These are phyloP conservation scores for Amylocystis lapponica DNA, from an alignment of 768 basidiomycete genomes.

Conservation along the genomic window DNA sequence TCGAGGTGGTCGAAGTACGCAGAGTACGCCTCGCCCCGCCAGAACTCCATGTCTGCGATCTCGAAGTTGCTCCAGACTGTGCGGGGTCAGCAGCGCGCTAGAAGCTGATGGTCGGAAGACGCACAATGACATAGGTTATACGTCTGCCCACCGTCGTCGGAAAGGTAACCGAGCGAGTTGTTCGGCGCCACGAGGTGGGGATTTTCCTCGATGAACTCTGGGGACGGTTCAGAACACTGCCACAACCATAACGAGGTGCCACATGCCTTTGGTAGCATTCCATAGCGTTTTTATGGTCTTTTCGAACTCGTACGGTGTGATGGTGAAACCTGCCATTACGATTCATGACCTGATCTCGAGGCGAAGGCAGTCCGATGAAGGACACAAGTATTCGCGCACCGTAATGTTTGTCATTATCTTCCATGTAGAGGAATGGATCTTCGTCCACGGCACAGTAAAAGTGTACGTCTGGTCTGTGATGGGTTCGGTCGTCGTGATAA, in stretches of 20 bases:
- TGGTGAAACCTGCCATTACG: conserved; percentile 44
- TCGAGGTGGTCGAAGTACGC: conserved; percentile 83
- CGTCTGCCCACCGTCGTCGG: conserved; percentile 56
- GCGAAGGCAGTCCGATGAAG: too few relatives aligned
- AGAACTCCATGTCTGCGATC: conserved; percentile 86
- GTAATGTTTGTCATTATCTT: conserved; percentile 63
- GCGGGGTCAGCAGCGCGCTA: too few relatives aligned
- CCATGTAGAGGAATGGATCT: conserved; percentile 70
- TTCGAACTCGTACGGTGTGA: conserved; percentile 58
- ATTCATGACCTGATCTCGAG: background rate
- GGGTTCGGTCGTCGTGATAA: too few relatives aligned
- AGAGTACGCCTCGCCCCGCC: conserved; percentile 78
- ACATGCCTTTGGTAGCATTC: conserved; percentile 49
- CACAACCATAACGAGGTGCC: background rate
- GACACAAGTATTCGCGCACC: conserved; percentile 52
- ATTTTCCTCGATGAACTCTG: conserved; percentile 50
- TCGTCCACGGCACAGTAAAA: conserved; percentile 65
- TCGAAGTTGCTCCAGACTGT: conserved; percentile 71
- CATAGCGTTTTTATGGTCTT: conserved; percentile 62
- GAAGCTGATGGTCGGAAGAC: too few relatives aligned
- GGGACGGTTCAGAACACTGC: too few relatives aligned
- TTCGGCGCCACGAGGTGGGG: conserved; percentile 50
- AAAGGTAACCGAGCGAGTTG: conserved; percentile 61
- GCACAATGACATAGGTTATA: conserved; percentile 65
- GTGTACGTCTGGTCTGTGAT: conserved; percentile 65